Evolutionary conservation across 352 stramenopile genomes (phyloP).

Genomic region (Thraustochytrium sp.): DNA sequence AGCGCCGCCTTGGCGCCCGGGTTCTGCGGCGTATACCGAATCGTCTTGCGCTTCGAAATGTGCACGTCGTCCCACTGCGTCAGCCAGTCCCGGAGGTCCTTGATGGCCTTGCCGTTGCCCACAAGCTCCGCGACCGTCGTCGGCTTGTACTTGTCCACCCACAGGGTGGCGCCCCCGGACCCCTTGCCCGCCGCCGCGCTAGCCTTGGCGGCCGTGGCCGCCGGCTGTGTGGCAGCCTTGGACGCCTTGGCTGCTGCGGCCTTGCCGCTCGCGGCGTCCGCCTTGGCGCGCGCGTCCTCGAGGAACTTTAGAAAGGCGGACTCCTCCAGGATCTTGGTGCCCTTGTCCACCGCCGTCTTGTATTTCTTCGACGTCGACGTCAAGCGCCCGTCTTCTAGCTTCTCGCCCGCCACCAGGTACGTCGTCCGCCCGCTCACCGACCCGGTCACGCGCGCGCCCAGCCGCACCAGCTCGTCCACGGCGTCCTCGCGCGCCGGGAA

Average conservation of each 20-base stretch:
- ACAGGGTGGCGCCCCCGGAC: slow-evolving; percentile 27
- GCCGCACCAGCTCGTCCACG: slow-evolving; percentile 3
- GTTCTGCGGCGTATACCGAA: slow-evolving; percentile 62
- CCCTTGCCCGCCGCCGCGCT: too few relatives aligned
- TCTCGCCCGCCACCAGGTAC: slow-evolving; percentile 62
- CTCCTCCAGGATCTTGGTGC: slow-evolving; percentile 10
- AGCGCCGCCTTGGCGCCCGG: slow-evolving; percentile 84
- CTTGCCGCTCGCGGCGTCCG: background rate
- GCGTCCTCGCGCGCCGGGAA: background rate
- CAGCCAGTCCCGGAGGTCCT: slow-evolving; percentile 49
- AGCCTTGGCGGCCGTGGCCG: background rate
- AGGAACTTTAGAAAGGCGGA: slow-evolving; percentile 28
- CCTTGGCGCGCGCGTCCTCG: background rate
- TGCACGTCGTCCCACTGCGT: slow-evolving; percentile 53
- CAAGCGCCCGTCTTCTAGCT: slow-evolving; percentile 67
- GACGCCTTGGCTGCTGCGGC: background rate
- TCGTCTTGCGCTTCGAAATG: slow-evolving; percentile 40
- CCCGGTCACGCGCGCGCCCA: slow-evolving; percentile 62
- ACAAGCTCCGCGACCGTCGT: slow-evolving; percentile 56
- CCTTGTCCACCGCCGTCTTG: slow-evolving; percentile 44
- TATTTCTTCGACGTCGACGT: slow-evolving; percentile 50
- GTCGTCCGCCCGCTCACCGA: slow-evolving; percentile 64
- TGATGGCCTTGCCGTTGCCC: slow-evolving; percentile 43
- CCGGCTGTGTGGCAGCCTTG: background rate
- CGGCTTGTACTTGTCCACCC: slow-evolving; percentile 49